Conservation (phyloP, 768 basidiomycete genomes). For the Phaeolepiota aurea region DNA sequence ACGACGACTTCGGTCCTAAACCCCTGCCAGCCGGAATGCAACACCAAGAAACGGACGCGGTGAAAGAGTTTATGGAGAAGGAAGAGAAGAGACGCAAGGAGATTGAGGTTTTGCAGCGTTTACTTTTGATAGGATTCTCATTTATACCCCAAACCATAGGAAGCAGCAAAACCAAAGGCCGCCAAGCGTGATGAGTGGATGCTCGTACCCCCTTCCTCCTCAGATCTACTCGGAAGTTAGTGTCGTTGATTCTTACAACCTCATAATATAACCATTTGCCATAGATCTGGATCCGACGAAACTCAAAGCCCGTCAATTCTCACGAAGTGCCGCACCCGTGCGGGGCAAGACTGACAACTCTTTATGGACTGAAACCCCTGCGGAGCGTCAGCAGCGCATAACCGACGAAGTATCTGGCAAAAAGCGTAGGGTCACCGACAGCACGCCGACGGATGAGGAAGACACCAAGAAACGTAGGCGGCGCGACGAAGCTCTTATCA, state of each 20-base stretch:
- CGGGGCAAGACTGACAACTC: conserved; percentile 45
- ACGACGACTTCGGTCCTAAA: conserved; percentile 80
- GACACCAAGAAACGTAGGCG: conserved; percentile 47
- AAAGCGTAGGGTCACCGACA: conserved; percentile 63
- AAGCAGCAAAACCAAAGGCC: conserved; percentile 70
- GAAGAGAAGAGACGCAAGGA: conserved; percentile 73
- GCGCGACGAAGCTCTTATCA: conserved; percentile 60
- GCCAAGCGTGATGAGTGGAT: conserved; percentile 94
- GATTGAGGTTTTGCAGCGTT: too few relatives aligned
- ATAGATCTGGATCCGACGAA: conserved; percentile 84
- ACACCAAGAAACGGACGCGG: conserved; percentile 48
- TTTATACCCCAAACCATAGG: too few relatives aligned
- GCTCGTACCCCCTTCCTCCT: conserved; percentile 84
- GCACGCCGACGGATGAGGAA: conserved; percentile 30
- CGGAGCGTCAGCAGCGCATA: conserved; percentile 84
- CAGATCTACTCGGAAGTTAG: conserved; percentile 69
- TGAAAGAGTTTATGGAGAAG: conserved; percentile 75
- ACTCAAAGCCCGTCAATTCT: conserved; percentile 73
- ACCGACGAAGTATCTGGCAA: conserved; percentile 93
- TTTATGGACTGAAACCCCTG: conserved; percentile 97
- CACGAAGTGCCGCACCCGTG: conserved; percentile 40
- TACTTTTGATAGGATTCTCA: too few relatives aligned
- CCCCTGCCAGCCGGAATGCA: conserved; percentile 49
- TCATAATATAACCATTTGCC: too few relatives aligned
- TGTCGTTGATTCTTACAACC: not conserved